Percentiles rank a stretch among this genome's conserved stretches.
Conservation (phyloP, 352 stramenopile species). For the Globisporangium iwayamae region DNA sequence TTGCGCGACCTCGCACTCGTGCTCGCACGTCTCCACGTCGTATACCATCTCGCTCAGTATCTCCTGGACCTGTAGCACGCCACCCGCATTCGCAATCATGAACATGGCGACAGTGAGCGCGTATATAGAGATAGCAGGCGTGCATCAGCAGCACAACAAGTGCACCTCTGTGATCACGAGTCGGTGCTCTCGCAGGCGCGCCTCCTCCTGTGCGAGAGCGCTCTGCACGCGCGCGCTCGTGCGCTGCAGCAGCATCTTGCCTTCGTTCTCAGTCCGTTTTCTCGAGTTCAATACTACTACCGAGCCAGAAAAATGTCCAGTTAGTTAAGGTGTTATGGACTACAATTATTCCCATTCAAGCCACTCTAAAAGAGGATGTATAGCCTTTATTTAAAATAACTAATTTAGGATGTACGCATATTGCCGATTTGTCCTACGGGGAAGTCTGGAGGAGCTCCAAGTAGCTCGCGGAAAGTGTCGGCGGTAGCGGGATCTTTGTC, state of each 20-base stretch:
- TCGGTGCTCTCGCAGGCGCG: constrained; percentile 34
- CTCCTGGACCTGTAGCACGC: constrained; percentile 37
- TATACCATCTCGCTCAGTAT: constrained; percentile 82
- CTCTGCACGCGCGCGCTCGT: constrained; percentile 30
- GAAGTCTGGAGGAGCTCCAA: not conserved
- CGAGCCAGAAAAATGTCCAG: too few species aligned
- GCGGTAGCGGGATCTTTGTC: constrained; percentile 40
- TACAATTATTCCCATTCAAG: too few species aligned
- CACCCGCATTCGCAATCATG: not conserved
- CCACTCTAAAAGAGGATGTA: too few species aligned
- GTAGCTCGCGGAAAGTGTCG: constrained; percentile 11
- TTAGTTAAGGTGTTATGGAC: too few species aligned
- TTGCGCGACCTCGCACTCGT: constrained; percentile 44
- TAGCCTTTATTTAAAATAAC: not conserved
- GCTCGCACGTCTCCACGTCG: constrained; percentile 68
- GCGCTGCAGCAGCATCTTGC: constrained; percentile 31
- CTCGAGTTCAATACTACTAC: not conserved
- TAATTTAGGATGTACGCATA: not conserved
- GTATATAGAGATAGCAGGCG: not conserved
- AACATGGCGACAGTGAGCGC: not conserved
- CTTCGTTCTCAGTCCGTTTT: not conserved
- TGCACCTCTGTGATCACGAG: constrained; percentile 44
- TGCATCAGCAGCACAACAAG: not conserved
- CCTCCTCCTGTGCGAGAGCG: constrained; percentile 43
- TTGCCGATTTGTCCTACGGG: not conserved